These are phyloP conservation scores for Colletotrichum coccodes DNA, from an alignment of 2,329 filamentous ascomycete species.

Conservation along the genomic window DNA sequence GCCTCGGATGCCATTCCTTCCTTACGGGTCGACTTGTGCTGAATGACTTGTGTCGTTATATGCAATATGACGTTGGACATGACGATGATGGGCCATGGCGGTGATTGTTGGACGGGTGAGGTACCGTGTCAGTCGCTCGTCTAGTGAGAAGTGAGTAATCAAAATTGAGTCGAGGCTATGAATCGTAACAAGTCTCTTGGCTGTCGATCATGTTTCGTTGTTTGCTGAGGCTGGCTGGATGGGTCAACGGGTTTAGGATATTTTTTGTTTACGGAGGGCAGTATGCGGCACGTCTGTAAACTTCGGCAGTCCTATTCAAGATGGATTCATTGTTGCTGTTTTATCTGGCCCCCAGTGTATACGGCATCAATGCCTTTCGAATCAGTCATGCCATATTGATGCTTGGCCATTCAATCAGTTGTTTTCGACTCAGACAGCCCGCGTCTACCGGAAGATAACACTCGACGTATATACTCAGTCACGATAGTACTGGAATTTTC, in stretches of 20 bases:
- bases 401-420: neutral
- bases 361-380: neutral
- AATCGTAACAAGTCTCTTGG: neutral
- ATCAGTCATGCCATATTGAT: neutral
- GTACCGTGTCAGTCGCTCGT: neutral
- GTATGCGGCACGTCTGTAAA: neutral
- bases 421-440: neutral
- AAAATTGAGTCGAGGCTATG: neutral
- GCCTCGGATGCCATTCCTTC: neutral
- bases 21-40: neutral
- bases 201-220: constrained; percentile 3
- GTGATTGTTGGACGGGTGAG: neutral
- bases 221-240: neutral
- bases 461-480: neutral
- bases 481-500: too few species aligned
- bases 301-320: neutral
- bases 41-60: neutral
- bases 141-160: neutral
- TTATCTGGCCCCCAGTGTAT: neutral
- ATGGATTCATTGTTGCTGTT: neutral
- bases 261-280: neutral
- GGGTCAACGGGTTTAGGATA: neutral
- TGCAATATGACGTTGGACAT: neutral
- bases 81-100: neutral
- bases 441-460: neutral